phyloP scores from a whole-genome alignment of 2,329 filamentous ascomycete genomes.

The Fusarium penzigii region DNA sequence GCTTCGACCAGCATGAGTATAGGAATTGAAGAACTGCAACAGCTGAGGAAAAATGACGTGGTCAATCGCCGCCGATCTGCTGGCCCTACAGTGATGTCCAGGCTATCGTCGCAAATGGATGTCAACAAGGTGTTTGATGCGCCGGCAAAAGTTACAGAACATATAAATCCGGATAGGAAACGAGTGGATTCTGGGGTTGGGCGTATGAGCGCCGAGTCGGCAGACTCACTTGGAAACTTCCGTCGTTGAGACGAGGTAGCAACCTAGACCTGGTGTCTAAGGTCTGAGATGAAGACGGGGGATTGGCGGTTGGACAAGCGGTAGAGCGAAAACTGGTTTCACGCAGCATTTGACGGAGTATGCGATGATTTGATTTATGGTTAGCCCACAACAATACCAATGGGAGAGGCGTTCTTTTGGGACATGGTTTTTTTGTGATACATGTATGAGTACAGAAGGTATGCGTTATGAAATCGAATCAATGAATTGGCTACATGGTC shows the following conservation, averaged over 20 bases:
- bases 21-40: slow-evolving; percentile 29
- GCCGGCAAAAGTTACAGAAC: slow-evolving; percentile 15
- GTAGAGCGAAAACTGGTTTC: neutral
- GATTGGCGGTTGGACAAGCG: neutral
- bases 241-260: neutral
- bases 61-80: slow-evolving; percentile 33
- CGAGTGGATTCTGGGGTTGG: slow-evolving; percentile 37
- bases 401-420: neutral
- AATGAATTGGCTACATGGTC: too few relatives aligned
- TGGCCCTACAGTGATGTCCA: slow-evolving; percentile 24
- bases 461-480: too few relatives aligned
- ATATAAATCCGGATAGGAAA: slow-evolving; percentile 29
- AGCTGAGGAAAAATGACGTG: slow-evolving; percentile 27
- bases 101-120: slow-evolving; percentile 22
- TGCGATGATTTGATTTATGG: slow-evolving; percentile 14
- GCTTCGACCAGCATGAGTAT: slow-evolving; percentile 34
- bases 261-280: neutral
- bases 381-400: slow-evolving; percentile 1
- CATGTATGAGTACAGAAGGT: too few relatives aligned
- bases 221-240: slow-evolving; percentile 14
- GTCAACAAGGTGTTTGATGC: slow-evolving; percentile 21
- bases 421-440: neutral
- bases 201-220: slow-evolving; percentile 32
- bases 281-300: neutral
- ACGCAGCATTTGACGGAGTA: slow-evolving; percentile 24